A percentile compares a stretch with the other conserved stretches of the same genome.
Conservation (phyloP, 768 basidiomycete genomes). For the Suillus occidentalis region DNA sequence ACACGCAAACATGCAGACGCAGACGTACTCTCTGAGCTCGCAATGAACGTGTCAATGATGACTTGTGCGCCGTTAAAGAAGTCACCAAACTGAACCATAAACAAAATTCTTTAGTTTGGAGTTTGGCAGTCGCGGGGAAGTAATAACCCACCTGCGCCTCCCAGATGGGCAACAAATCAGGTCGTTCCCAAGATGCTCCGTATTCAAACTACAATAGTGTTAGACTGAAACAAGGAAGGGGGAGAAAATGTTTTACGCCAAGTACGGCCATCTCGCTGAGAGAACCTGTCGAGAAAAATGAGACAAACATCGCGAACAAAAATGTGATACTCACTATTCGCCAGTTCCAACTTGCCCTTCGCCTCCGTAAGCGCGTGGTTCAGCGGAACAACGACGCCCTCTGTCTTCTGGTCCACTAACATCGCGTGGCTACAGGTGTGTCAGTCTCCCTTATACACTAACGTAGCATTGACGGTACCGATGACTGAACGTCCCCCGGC, state of each 20-base stretch:
- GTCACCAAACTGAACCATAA: constrained; percentile 68
- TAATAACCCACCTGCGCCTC: constrained; percentile 70
- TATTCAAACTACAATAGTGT: constrained; percentile 72
- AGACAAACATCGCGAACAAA: not conserved
- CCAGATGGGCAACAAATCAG: constrained; percentile 83
- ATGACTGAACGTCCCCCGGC: constrained; percentile 87
- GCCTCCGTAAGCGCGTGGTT: constrained; percentile 61
- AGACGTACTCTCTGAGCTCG: constrained; percentile 78
- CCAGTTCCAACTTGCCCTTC: constrained; percentile 74
- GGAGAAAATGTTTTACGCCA: constrained; percentile 52
- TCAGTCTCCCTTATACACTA: not conserved
- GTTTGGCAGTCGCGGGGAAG: not conserved
- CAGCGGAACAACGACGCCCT: constrained; percentile 77
- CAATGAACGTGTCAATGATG: constrained; percentile 86
- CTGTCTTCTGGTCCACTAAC: constrained; percentile 86
- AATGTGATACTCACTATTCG: constrained; percentile 65
- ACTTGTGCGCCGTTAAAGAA: constrained; percentile 91
- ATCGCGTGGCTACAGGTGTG: constrained; percentile 67
- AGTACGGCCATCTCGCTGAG: constrained; percentile 89
- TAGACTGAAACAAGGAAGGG: not conserved
- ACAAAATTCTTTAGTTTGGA: not conserved
- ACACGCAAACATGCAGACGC: too few species aligned
- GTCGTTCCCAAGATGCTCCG: constrained; percentile 87
- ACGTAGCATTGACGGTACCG: constrained; percentile 36
- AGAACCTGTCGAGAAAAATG: constrained; percentile 54